Evolutionary conservation across 495 filamentous ascomycete genomes (phyloP).

Genomic region (Astrothelium macrocarpum): DNA sequence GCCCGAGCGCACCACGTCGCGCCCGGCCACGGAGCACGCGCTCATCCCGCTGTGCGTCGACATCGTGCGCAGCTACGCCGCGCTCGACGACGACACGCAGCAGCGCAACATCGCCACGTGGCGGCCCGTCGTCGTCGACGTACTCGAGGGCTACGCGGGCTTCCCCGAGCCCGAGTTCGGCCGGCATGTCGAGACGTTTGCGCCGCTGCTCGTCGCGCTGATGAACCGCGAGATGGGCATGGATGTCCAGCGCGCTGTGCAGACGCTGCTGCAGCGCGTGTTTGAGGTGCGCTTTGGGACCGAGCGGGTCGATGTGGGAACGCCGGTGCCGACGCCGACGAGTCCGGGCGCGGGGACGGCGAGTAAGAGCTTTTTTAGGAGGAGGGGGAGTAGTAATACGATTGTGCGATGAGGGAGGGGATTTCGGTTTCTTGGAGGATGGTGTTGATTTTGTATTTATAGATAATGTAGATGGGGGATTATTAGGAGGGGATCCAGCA

Average conservation of each 20-base stretch:
- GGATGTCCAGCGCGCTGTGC: constrained; percentile 68
- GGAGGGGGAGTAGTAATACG: constrained; percentile 4
- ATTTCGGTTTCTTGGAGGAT: background rate
- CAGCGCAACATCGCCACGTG: constrained; percentile 93
- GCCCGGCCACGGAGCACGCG: constrained; percentile 74
- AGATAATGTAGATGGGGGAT: background rate
- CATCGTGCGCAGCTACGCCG: constrained; percentile 72
- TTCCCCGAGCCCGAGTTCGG: constrained; percentile 79
- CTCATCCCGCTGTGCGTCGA: constrained; percentile 91
- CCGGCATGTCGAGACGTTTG: constrained; percentile 70
- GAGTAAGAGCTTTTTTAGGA: background rate
- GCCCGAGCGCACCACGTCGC: constrained; percentile 67
- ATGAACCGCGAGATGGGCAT: constrained; percentile 67
- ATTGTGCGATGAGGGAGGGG: background rate
- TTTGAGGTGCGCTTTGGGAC: constrained; percentile 75
- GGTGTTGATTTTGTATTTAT: background rate
- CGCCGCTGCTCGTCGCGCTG: constrained; percentile 76
- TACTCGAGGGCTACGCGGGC: constrained; percentile 79
- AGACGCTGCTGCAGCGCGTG: constrained; percentile 64
- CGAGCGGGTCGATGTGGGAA: constrained; percentile 1
- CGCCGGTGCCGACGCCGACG: background rate
- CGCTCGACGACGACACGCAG: constrained; percentile 86
- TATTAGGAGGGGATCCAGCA: background rate
- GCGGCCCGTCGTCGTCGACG: constrained; percentile 93
- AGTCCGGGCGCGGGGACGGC: background rate